Percentiles rank a stretch among this genome's conserved stretches.
These are phyloP conservation scores for Paramecium bursaria DNA, from an alignment of 73 alveolate genomes.

Conservation along the genomic window DNA sequence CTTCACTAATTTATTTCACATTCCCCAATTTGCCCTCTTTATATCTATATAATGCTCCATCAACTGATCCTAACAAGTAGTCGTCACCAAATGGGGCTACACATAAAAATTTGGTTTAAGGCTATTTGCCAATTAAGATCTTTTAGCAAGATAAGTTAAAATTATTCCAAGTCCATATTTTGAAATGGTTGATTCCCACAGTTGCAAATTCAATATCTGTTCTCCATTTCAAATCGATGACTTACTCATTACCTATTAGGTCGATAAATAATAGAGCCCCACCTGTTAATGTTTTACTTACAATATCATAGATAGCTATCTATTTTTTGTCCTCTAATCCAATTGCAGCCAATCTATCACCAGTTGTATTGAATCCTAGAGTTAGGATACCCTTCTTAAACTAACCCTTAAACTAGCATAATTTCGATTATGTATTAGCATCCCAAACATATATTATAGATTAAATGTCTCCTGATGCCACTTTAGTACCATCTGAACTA, in stretches of 20 bases:
- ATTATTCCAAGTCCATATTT: conserved; percentile 67
- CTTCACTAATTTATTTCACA: conserved; percentile 4
- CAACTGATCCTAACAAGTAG: conserved; percentile 62
- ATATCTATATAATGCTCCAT: conserved; percentile 52
- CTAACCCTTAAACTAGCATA: conserved; percentile 70
- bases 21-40: conserved; percentile 28
- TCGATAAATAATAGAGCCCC: conserved; percentile 31
- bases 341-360: conserved; percentile 77
- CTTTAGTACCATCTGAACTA: conserved; percentile 72
- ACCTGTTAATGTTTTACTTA: conserved; percentile 61
- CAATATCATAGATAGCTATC: conserved; percentile 77
- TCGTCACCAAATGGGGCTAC: conserved; percentile 47
- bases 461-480: conserved; percentile 92
- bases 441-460: conserved; percentile 89
- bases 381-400: conserved; percentile 77
- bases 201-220: conserved; percentile 84
- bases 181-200: conserved; percentile 67
- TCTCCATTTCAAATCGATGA: conserved; percentile 82
- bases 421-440: conserved; percentile 74
- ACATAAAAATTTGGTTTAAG: conserved; percentile 14
- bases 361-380: conserved; percentile 80
- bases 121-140: neutral
- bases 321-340: conserved; percentile 83
- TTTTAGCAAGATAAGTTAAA: conserved; percentile 1
- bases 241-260: conserved; percentile 82